Evolutionary conservation across 345 rosid species (phyloP).

Genomic region (Arabidopsis suecica): DNA sequence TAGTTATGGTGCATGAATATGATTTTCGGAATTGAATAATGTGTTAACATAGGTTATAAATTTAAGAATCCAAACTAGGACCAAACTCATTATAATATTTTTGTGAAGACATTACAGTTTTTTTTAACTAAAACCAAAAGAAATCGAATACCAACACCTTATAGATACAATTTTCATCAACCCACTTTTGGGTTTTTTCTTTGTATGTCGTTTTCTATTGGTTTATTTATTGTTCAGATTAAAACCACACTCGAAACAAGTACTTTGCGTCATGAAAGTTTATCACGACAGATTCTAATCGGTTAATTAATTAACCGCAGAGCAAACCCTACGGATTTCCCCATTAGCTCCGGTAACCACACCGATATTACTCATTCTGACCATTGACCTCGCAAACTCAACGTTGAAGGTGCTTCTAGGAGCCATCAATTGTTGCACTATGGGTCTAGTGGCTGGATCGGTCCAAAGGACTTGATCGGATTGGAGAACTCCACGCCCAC

Average conservation of each 20-base stretch:
- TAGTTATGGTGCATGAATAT: slow-evolving; percentile 14
- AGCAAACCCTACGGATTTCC: slow-evolving; percentile 62
- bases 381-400: slow-evolving; percentile 70
- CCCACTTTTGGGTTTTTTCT: slow-evolving; percentile 34
- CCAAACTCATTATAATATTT: not conserved
- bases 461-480: slow-evolving; percentile 58
- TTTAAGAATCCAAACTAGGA: slow-evolving; percentile 17
- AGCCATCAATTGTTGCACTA: slow-evolving; percentile 52
- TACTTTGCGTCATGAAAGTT: slow-evolving; percentile 25
- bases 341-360: slow-evolving; percentile 53
- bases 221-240: slow-evolving; percentile 33
- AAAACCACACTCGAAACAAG: slow-evolving; percentile 28
- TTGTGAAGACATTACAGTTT: slow-evolving; percentile 13
- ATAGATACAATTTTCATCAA: slow-evolving; percentile 36
- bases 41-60: not conserved
- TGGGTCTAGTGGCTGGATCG: slow-evolving; percentile 48
- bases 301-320: slow-evolving; percentile 47
- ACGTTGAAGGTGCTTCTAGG: slow-evolving; percentile 47
- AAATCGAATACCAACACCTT: slow-evolving; percentile 32
- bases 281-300: slow-evolving; percentile 10
- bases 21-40: not conserved
- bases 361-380: slow-evolving; percentile 67
- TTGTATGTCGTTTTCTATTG: slow-evolving; percentile 16
- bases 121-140: slow-evolving; percentile 27
- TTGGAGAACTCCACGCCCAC: slow-evolving; percentile 50